phyloP scores from a whole-genome alignment of 75 land plant genomes.

The Selaginella moellendorffii region DNA sequence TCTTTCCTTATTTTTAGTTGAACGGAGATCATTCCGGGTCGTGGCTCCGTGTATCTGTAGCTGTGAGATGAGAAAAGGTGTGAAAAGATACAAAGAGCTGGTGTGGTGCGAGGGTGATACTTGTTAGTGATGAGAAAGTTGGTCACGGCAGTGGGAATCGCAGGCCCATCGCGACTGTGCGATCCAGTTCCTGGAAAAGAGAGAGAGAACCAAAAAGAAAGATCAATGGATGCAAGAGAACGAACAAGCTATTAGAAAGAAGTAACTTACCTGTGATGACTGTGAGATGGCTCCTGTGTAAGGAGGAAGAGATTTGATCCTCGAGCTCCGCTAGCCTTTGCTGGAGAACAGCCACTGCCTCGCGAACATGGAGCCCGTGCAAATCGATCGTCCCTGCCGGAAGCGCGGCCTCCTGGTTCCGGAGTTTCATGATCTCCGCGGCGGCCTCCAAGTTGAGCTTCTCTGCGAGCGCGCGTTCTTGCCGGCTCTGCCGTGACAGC shows the following conservation, averaged over 20 bases:
- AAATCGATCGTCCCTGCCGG: not conserved
- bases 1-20: not conserved
- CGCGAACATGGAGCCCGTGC: not conserved
- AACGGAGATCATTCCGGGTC: not conserved
- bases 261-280: not conserved
- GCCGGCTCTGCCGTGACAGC: not conserved
- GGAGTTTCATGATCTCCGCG: not conserved
- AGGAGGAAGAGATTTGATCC: not conserved
- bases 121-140: not conserved
- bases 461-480: not conserved
- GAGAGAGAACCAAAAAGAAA: not conserved
- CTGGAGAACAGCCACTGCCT: not conserved
- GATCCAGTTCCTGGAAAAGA: not conserved
- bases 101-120: not conserved
- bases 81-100: not conserved
- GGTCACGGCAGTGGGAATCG: not conserved
- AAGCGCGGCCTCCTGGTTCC: too few species aligned
- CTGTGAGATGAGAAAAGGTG: too few species aligned
- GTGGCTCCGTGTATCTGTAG: not conserved
- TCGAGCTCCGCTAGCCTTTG: not conserved
- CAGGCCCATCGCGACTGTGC: not conserved
- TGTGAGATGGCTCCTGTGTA: not conserved
- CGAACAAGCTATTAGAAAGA: not conserved
- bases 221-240: not conserved
- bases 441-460: not conserved